Conservation (phyloP, 2,329 filamentous ascomycete genomes). For the Bipolaris bicolor region DNA sequence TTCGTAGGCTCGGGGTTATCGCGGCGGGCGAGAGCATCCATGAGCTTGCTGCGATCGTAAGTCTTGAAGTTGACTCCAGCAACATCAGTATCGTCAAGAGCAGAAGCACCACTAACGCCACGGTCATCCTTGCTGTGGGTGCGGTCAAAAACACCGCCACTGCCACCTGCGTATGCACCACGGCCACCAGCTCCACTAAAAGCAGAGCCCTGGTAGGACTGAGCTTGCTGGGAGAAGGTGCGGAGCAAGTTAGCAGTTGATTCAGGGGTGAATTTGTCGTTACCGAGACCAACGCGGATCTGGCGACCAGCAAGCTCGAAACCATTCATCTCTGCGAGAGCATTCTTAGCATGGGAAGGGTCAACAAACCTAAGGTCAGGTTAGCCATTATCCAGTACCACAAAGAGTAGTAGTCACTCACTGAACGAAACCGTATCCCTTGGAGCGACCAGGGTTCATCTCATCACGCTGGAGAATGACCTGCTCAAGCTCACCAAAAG, state of each 20-base stretch:
- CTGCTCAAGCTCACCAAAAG: constrained; percentile 96
- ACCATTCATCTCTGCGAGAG: constrained; percentile 98
- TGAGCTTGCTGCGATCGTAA: constrained; percentile 96
- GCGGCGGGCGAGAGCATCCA: constrained; percentile 91
- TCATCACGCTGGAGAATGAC: constrained; percentile 98
- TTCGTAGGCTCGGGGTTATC: constrained; percentile 73
- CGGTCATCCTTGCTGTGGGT: constrained; percentile 90
- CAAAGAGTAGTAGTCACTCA: constrained; percentile 59
- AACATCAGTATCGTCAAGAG: constrained; percentile 96
- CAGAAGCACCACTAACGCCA: constrained; percentile 84
- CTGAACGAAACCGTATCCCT: constrained; percentile 99
- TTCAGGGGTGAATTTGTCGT: constrained; percentile 99
- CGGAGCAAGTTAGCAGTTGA: constrained; percentile 91
- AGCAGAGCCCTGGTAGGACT: constrained; percentile 80
- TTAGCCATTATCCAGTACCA: constrained; percentile 19
- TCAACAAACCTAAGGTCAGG: constrained; percentile 78
- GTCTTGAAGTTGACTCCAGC: constrained; percentile 99
- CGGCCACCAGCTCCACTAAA: constrained; percentile 91
- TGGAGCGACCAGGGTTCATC: constrained; percentile 60
- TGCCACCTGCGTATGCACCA: constrained; percentile 77
- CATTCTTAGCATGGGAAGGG: constrained; percentile 88
- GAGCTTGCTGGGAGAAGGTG: constrained; percentile 74
- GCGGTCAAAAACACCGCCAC: constrained; percentile 79
- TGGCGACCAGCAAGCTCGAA: constrained; percentile 97
- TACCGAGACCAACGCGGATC: constrained; percentile 97